Conservation (phyloP, 306 rosid genomes). For the Psophocarpus tetragonolobus region DNA sequence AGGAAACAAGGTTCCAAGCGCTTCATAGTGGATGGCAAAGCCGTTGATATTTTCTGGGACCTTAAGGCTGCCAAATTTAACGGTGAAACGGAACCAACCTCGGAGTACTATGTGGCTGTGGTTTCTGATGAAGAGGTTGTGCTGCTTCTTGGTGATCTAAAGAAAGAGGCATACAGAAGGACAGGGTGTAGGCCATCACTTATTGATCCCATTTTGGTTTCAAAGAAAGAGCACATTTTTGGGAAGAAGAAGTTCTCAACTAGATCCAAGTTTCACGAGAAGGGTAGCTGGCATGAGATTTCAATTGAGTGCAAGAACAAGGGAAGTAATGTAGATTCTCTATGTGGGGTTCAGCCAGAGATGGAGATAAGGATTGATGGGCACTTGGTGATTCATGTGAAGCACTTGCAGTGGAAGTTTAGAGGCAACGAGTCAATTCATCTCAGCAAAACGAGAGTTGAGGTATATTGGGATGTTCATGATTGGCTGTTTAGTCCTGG, state of each 20-base stretch:
- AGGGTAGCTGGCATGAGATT: conserved; percentile 71
- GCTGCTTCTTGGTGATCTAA: conserved; percentile 75
- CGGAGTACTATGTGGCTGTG: conserved; percentile 82
- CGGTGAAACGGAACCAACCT: conserved; percentile 77
- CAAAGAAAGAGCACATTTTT: conserved; percentile 75
- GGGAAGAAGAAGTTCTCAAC: conserved; percentile 78
- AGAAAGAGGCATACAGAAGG: conserved; percentile 74
- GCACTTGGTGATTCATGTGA: conserved; percentile 71
- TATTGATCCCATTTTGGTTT: conserved; percentile 72
- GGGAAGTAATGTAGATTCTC: conserved; percentile 31
- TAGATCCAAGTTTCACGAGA: conserved; percentile 74
- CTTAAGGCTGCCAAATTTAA: conserved; percentile 73
- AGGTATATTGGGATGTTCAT: conserved; percentile 91
- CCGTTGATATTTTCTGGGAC: conserved; percentile 72
- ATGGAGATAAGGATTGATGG: conserved; percentile 91
- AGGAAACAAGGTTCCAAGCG: conserved; percentile 79
- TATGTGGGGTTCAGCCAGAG: conserved; percentile 69
- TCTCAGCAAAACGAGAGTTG: conserved; percentile 71
- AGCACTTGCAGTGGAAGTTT: conserved; percentile 89
- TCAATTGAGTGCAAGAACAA: conserved; percentile 72
- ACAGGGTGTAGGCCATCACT: conserved; percentile 78
- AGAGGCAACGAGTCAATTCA: conserved; percentile 85
- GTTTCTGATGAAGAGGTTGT: conserved; percentile 81
- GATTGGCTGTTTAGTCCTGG: conserved; percentile 93
- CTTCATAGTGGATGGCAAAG: conserved; percentile 57